Base-by-base conservation (phyloP, 2,329 filamentous ascomycete species). In the Fonsecaea erecta region DNA sequence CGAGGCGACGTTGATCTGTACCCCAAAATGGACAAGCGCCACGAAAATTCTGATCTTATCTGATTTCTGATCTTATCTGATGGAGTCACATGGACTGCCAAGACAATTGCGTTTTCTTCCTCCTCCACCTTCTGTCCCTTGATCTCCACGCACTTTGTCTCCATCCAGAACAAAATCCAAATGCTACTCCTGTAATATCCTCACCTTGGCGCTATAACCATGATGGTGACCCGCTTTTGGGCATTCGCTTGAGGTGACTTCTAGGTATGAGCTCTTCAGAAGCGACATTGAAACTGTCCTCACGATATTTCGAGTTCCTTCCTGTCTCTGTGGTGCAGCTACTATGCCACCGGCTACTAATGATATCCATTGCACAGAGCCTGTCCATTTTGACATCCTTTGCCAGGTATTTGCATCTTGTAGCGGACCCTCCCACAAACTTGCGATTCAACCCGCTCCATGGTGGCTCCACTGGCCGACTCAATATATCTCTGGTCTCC, bases 401-500 rank as follows among this genome's bases (percentile, higher is more conserved):
- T 0, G 14, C 37, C 18, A 14, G 30, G 26, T 24, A 63, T 16
- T 30, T 21, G 24, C 52, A 68, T 57, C 30, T 52, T 63, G 14
- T 65, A 65, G 18, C 56, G 63, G 8, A 65, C 56, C 32, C 66
- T 65, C 43, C 56, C 63, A 52, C 48, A 61, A 16, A 26, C 24
- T 3, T 54, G 24, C 28, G 55, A 18, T 9, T 55, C 51, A n/a
- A 68, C 51, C 4, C 51, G 40, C 24, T 63, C 55, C 56, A 77
- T 69, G 2, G 69, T 65, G 66, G 72, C 70, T 2, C 76, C 77
- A 55, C 68, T 69, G 65, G 68, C 72, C 18, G 68, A 80, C 65
- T 69, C 66, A 52, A 82, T 75, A n/a, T 73, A 69, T 43, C 84
- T 76, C 48, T 71, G 64, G 72, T 87, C 85, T 0, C 82, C 83